Percentiles rank a stretch among this genome's conserved stretches.
These are phyloP conservation scores for Penstemon eatonii DNA, from an alignment of 257 asterid genomes.

Conservation along the genomic window DNA sequence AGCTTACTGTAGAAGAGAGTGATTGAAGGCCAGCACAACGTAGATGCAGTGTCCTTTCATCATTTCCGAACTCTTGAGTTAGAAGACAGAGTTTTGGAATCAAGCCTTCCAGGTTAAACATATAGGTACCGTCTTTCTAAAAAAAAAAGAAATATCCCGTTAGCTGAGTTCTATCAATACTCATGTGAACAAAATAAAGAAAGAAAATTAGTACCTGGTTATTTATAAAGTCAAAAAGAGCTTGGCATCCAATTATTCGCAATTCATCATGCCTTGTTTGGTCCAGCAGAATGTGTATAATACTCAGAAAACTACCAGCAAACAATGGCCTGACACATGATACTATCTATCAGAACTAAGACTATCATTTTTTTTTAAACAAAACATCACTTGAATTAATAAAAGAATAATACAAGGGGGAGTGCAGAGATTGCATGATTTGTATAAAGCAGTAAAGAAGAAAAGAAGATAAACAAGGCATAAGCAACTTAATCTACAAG, in stretches of 20 bases:
- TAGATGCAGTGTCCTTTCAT: slow-evolving; percentile 45
- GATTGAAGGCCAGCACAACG: slow-evolving; percentile 76
- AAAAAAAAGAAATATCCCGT: slow-evolving; percentile 29
- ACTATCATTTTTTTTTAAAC: neutral
- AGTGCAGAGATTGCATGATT: too few relatives aligned
- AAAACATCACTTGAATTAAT: too few relatives aligned
- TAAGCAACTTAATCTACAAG: too few relatives aligned
- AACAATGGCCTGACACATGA: slow-evolving; percentile 62
- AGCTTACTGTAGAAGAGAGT: slow-evolving; percentile 62
- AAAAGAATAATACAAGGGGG: too few relatives aligned
- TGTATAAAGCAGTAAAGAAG: too few relatives aligned
- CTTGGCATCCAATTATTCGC: slow-evolving; percentile 61
- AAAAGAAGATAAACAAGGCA: too few relatives aligned
- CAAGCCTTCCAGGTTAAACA: slow-evolving; percentile 69
- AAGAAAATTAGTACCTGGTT: neutral
- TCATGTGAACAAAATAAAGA: slow-evolving; percentile 10
- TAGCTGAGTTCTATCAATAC: slow-evolving; percentile 27
- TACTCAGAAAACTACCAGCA: slow-evolving; percentile 73
- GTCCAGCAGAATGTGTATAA: slow-evolving; percentile 62
- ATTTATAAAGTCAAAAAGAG: slow-evolving; percentile 48
- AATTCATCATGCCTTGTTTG: slow-evolving; percentile 63
- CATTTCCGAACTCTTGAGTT: slow-evolving; percentile 73
- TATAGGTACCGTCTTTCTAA: slow-evolving; percentile 69
- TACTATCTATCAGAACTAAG: slow-evolving; percentile 28
- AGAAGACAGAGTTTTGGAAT: slow-evolving; percentile 68